These are phyloP conservation scores for Panus rudis DNA, from an alignment of 768 basidiomycete genomes.

Conservation along the genomic window DNA sequence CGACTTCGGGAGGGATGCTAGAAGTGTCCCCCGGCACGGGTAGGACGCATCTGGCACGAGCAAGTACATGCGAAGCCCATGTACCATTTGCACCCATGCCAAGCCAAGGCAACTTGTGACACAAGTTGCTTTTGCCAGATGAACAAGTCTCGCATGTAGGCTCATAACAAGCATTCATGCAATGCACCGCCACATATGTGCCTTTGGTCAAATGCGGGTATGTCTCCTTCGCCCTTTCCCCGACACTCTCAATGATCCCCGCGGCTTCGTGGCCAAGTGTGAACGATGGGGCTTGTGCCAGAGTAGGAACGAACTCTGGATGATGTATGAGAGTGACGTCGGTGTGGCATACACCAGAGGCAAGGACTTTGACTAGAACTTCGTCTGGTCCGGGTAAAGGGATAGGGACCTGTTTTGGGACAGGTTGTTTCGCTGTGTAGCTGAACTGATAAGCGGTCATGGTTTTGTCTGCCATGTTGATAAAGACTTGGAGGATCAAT, in stretches of 20 bases:
- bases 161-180: conserved; percentile 12
- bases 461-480: no score
- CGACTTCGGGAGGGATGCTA: conserved; percentile 9
- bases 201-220: conserved; percentile 9
- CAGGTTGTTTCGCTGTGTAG: conserved; percentile 7
- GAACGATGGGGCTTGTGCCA: no score
- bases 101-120: no score
- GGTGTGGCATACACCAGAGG: background rate
- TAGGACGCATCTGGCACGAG: conserved; percentile 9
- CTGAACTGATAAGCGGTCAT: conserved; percentile 15
- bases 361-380: background rate
- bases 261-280: conserved; percentile 18
- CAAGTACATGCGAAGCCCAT: no score
- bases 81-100: no score
- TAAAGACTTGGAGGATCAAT: no score
- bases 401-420: conserved; percentile 7
- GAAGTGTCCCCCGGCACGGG: conserved; percentile 10
- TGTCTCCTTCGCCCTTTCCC: conserved; percentile 7
- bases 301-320: no score
- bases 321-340: conserved; percentile 6
- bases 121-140: no score
- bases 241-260: conserved; percentile 12
- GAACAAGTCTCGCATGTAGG: conserved; percentile 11
- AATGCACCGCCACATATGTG: conserved; percentile 14
- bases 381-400: background rate